Conservation (phyloP, 208 protist species). For the Balamuthia mandrillaris region DNA sequence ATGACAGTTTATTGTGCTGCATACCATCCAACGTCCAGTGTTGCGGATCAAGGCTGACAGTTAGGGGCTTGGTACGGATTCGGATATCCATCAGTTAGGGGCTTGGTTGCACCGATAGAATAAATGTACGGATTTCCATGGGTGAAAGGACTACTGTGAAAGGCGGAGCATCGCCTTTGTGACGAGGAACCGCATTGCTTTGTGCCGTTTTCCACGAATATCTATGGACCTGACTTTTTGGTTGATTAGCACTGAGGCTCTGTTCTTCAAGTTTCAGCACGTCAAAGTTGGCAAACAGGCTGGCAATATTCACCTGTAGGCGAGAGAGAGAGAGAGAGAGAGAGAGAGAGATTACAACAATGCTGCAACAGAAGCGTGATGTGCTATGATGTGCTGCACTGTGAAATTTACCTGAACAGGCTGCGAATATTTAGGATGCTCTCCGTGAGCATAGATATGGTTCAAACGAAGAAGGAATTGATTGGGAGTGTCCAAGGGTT, state of each 20-base stretch:
- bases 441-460: not conserved
- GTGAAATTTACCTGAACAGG: not conserved
- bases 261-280: not conserved
- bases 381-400: not conserved
- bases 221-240: not conserved
- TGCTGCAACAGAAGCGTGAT: not conserved
- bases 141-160: not conserved
- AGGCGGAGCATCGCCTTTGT: too few species aligned
- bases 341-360: not conserved
- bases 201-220: conserved; percentile 1
- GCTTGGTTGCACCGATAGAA: too few species aligned
- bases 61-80: too few species aligned
- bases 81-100: too few species aligned
- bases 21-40: too few species aligned
- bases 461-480: not conserved
- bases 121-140: conserved; percentile 8
- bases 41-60: too few species aligned
- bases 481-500: not conserved
- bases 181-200: not conserved
- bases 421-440: not conserved
- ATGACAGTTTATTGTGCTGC: too few species aligned
- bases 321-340: not conserved
- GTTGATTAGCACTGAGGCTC: not conserved
- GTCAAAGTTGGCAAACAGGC: not conserved
- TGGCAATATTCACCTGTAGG: not conserved